Conservation (phyloP, 306 rosid genomes). For the Pyrus betulifolia region DNA sequence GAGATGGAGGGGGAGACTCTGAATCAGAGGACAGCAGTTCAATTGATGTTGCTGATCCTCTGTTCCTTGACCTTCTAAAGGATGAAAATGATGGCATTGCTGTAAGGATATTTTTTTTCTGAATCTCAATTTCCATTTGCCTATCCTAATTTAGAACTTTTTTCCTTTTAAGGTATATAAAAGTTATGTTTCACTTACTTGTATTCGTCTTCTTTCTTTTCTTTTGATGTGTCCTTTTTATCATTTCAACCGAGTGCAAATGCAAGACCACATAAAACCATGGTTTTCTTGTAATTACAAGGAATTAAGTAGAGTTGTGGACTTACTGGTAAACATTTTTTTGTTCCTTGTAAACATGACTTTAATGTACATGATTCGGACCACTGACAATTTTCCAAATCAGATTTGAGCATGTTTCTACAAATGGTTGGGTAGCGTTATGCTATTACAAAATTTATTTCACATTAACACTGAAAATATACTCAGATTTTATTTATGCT, state of each 20-base stretch:
- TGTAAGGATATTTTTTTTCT: constrained; percentile 36
- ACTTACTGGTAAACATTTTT: no score
- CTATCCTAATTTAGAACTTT: neutral
- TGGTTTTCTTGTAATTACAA: neutral
- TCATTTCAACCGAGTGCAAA: neutral
- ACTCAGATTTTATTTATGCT: constrained; percentile 15
- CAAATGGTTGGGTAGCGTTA: neutral
- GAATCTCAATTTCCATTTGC: constrained; percentile 4
- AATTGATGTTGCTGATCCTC: constrained; percentile 74
- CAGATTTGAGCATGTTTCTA: neutral
- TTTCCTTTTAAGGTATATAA: neutral
- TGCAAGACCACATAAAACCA: neutral
- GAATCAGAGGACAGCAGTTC: constrained; percentile 75
- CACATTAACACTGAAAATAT: neutral
- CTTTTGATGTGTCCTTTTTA: neutral
- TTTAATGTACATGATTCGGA: neutral
- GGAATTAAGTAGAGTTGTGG: neutral
- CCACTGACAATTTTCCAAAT: neutral
- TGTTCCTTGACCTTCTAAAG: constrained; percentile 84
- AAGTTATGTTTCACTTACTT: neutral
- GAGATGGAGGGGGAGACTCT: constrained; percentile 87
- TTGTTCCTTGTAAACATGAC: neutral
- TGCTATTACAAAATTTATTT: neutral
- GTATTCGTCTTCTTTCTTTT: neutral
- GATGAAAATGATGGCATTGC: constrained; percentile 98